Conservation (phyloP, 2,329 filamentous ascomycete genomes). For the Pseudovirgaria hyperparasitica region DNA sequence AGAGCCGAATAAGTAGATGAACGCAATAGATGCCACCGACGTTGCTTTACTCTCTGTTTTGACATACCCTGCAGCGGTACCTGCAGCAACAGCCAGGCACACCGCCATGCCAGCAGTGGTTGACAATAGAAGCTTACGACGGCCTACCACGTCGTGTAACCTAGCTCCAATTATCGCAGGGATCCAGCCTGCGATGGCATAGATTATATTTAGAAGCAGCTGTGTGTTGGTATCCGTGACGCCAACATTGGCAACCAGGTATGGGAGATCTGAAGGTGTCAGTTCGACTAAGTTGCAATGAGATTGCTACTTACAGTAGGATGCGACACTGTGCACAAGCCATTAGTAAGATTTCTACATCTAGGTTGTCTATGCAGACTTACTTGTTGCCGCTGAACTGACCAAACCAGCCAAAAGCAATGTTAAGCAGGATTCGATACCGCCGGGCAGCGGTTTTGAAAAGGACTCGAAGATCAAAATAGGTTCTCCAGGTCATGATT, state of each 20-base stretch:
- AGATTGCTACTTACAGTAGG: too few species aligned
- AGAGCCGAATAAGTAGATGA: conserved; percentile 21
- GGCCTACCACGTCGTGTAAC: conserved; percentile 19
- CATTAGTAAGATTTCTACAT: too few species aligned
- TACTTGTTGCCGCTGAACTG: conserved; percentile 20
- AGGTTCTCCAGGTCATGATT: conserved; percentile 4
- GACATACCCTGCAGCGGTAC: conserved; percentile 8
- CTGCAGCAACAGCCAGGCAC: conserved; percentile 15
- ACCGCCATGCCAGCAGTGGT: conserved; percentile 11
- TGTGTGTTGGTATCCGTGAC: conserved; percentile 24
- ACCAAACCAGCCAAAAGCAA: conserved; percentile 18
- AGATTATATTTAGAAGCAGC: too few species aligned
- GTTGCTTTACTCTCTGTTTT: conserved; percentile 9
- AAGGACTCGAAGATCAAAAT: conserved; percentile 3
- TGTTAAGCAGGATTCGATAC: conserved; percentile 13
- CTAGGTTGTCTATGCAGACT: too few species aligned
- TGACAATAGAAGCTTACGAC: conserved; percentile 19
- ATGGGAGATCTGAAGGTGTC: conserved; percentile 20
- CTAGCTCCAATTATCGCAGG: conserved; percentile 20
- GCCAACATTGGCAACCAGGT: conserved; percentile 20
- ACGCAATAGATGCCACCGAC: conserved; percentile 17
- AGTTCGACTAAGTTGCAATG: conserved; percentile 14
- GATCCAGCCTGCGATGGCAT: too few species aligned
- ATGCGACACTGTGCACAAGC: too few species aligned
- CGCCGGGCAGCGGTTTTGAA: conserved; percentile 3